Evolutionary conservation across 768 basidiomycete genomes (phyloP), one percentile per base, ranked within the genome.

Genomic region (Hypholoma fasciculare): DNA sequence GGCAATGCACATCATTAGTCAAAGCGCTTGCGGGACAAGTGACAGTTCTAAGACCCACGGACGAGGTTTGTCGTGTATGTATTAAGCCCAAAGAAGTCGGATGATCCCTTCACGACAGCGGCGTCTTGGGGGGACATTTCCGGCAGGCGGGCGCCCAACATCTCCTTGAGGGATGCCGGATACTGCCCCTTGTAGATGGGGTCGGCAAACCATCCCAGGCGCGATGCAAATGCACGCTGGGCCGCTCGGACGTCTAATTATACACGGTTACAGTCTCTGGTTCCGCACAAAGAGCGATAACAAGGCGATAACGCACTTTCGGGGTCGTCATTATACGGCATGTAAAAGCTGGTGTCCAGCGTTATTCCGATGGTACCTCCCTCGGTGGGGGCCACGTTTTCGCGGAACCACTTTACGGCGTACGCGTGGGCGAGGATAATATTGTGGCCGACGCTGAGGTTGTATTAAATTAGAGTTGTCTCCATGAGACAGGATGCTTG

Each of bases 101-200:
- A 84, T 0, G 84, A 87, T 37, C 82, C 83, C 43, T 82, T 79
- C 39, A 88, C 82, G 16, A 87, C 69, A 1, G 69, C 67, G n/a
- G 80, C 55, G 58, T 89, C 84, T 27, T 83, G 84, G 1, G 72
- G 58, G 1, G 84, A 81, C 61, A 86, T 85, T 20, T 76, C 72
- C 1, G 83, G 82, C 3, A 88, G 78, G 14, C 83, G 80, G 44
- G 77, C 76, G 12, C 82, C 81, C 38, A 84, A 70, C 50, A 82
- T 74, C 17, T 74, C 65, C 47, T 77, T 75, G 56, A 88, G 74
- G 48, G 76, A 76, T 0, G 67, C 63, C 2, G 90, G 88, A 70
- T 90, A 91, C 43, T 78, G 70, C 2, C 89, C 89, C 46, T 86
- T 84, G 72, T 88, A 88, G 56, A 90, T 86, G 3, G 87, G 86